Evolutionary conservation across 169 alveolate species (phyloP).

Genomic region (Plasmodium vivax): DNA sequence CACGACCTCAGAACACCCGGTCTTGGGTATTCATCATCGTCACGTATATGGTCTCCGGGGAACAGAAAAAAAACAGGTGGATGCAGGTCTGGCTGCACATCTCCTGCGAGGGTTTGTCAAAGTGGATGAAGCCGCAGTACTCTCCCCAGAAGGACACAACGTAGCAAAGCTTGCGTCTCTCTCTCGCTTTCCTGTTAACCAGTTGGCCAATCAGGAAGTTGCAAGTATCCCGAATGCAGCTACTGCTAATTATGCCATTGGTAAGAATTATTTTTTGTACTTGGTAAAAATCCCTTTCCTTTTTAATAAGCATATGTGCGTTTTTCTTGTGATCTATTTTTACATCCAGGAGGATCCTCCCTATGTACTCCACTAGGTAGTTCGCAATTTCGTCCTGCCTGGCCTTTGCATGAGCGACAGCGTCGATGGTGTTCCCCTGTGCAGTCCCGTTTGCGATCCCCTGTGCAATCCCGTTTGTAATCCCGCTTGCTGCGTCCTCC

Average conservation of each 20-base stretch:
- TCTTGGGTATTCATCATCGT: conserved; percentile 8
- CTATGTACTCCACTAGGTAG: conserved; percentile 66
- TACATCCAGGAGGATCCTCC: conserved; percentile 58
- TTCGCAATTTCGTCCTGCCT: conserved; percentile 14
- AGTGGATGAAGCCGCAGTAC: conserved; percentile 41
- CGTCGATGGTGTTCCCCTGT: neutral
- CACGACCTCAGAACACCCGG: neutral
- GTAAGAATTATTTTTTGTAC: conserved; percentile 66
- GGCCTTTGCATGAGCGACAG: neutral
- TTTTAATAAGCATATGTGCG: conserved; percentile 15
- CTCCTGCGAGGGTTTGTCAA: conserved; percentile 38
- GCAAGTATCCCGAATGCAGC: neutral
- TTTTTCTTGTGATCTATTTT: conserved; percentile 29
- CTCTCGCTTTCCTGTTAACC: neutral
- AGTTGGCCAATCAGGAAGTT: conserved; percentile 26
- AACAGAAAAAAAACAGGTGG: conserved; percentile 27
- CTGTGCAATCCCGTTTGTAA: neutral
- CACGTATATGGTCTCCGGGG: neutral
- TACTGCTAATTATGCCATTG: conserved; percentile 45
- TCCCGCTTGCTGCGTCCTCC: neutral
- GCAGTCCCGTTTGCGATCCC: neutral
- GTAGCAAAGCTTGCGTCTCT: conserved; percentile 18
- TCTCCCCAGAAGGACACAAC: conserved; percentile 37
- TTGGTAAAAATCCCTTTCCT: conserved; percentile 16
- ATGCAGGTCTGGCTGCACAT: conserved; percentile 22